phyloP scores from a whole-genome alignment of 2,329 filamentous ascomycete genomes.

The Penicillium expansum region DNA sequence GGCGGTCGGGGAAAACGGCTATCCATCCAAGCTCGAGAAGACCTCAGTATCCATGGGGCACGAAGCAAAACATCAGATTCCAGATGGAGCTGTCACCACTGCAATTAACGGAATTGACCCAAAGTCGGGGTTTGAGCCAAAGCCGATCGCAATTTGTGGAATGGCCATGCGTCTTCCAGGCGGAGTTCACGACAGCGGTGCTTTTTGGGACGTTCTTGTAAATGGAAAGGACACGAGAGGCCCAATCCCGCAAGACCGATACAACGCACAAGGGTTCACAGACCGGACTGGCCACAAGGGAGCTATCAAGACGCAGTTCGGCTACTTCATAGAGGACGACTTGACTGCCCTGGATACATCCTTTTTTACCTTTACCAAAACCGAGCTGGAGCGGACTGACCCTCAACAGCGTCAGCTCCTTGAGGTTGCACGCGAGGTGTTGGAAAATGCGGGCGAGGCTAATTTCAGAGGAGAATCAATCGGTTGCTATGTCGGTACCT shows the following conservation, averaged over 20 bases:
- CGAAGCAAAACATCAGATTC: too few relatives aligned
- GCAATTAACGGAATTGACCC: too few relatives aligned
- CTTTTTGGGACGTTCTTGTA: background rate
- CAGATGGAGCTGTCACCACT: too few relatives aligned
- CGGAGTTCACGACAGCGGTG: background rate
- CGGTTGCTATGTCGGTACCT: constrained; percentile 24
- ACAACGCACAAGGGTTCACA: background rate
- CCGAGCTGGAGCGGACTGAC: constrained; percentile 17
- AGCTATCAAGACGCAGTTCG: background rate
- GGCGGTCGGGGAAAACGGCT: too few relatives aligned
- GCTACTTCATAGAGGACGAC: background rate
- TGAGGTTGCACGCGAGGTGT: constrained; percentile 32
- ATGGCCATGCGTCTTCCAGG: background rate
- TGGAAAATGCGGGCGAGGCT: constrained; percentile 27
- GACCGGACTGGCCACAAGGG: background rate
- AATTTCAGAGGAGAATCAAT: constrained; percentile 3
- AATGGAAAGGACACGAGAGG: background rate
- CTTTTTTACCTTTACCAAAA: constrained; percentile 30
- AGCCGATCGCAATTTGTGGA: background rate
- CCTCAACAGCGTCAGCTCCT: constrained; percentile 25
- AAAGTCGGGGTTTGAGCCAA: too few relatives aligned
- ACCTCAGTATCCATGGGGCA: too few relatives aligned
- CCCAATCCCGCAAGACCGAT: background rate
- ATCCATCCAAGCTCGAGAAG: too few relatives aligned
- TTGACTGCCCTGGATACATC: constrained; percentile 19